Conservation (phyloP, 768 basidiomycete species). For the Leccinum subtestaceum region DNA sequence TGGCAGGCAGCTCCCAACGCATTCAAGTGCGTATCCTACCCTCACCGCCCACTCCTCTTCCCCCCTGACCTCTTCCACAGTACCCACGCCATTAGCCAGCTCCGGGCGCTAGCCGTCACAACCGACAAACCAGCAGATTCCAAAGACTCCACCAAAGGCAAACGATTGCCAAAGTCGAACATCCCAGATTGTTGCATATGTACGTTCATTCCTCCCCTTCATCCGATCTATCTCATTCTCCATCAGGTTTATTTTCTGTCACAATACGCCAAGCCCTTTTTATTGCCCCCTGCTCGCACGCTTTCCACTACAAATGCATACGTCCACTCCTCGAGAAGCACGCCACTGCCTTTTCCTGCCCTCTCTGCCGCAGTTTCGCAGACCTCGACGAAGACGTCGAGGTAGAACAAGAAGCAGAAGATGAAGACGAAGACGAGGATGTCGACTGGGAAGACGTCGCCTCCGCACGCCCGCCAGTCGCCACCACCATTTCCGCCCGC, state of each 20-base stretch:
- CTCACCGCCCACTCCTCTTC: neutral
- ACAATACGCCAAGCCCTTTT: slow-evolving; percentile 95
- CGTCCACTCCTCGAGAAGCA: slow-evolving; percentile 86
- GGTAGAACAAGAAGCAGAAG: slow-evolving; percentile 43
- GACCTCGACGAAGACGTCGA: slow-evolving; percentile 97
- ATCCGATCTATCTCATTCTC: neutral
- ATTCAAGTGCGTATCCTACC: slow-evolving; percentile 58
- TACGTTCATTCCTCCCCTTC: slow-evolving; percentile 35
- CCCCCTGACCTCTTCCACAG: slow-evolving; percentile 31
- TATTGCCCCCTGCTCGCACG: slow-evolving; percentile 96
- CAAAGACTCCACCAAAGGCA: slow-evolving; percentile 21
- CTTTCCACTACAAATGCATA: slow-evolving; percentile 97
- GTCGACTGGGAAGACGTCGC: slow-evolving; percentile 23
- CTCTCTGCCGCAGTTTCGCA: slow-evolving; percentile 91
- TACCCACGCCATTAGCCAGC: slow-evolving; percentile 75
- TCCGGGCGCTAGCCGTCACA: slow-evolving; percentile 61
- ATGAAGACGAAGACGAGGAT: slow-evolving; percentile 30
- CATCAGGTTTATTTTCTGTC: slow-evolving; percentile 71
- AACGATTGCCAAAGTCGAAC: slow-evolving; percentile 35
- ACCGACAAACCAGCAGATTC: slow-evolving; percentile 21
- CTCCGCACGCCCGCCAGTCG: neutral
- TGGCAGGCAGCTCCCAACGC: slow-evolving; percentile 89
- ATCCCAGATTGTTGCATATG: slow-evolving; percentile 94
- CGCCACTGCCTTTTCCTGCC: slow-evolving; percentile 92
- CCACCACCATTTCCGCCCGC: slow-evolving; percentile 5